A percentile compares a stretch with the other conserved stretches of the same genome.
Conservation (phyloP, 163 green algal genomes). For the Prototheca wickerhamii region DNA sequence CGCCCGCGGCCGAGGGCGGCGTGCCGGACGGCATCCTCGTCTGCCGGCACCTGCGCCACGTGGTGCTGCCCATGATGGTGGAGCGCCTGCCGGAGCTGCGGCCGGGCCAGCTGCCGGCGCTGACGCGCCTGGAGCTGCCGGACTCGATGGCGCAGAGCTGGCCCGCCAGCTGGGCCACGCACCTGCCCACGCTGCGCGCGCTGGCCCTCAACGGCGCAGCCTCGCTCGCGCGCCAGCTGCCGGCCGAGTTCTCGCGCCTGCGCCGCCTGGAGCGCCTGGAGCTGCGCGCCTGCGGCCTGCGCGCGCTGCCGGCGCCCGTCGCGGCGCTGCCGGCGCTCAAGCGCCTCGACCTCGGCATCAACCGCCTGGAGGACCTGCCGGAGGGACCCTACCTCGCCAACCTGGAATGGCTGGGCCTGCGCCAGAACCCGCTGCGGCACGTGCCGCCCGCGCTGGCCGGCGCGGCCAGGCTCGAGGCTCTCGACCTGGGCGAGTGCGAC, state of each 20-base stretch:
- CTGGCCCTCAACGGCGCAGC: conserved; percentile 15
- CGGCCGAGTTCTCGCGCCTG: conserved; percentile 5
- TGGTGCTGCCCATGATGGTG: conserved; percentile 16
- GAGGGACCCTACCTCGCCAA: conserved; percentile 8
- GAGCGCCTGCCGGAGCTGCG: conserved; percentile 11
- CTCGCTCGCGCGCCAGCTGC: conserved; percentile 7
- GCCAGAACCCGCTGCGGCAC: conserved; percentile 9
- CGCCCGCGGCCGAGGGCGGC: not conserved
- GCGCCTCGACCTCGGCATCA: conserved; percentile 11
- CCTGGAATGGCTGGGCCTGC: conserved; percentile 6
- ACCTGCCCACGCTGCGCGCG: conserved; percentile 8
- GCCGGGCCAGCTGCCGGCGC: conserved; percentile 13
- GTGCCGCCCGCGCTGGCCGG: conserved; percentile 13
- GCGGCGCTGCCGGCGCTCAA: conserved; percentile 5
- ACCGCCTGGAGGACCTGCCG: conserved; percentile 15
- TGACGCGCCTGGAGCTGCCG: conserved; percentile 9
- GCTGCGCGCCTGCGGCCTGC: conserved; percentile 15
- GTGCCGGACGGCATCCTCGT: conserved; percentile 19
- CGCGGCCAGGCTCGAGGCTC: not conserved
- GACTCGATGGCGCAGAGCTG: conserved; percentile 5
- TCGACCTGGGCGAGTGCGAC: conserved; percentile 15
- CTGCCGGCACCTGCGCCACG: conserved; percentile 5
- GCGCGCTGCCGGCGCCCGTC: conserved; percentile 9
- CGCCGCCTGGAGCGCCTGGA: conserved; percentile 8
- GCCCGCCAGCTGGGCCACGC: conserved; percentile 11